A percentile compares a stretch with the other conserved stretches of the same genome.
Conservation (phyloP, 805 yeast genomes). For the Nakazawaea peltata region DNA sequence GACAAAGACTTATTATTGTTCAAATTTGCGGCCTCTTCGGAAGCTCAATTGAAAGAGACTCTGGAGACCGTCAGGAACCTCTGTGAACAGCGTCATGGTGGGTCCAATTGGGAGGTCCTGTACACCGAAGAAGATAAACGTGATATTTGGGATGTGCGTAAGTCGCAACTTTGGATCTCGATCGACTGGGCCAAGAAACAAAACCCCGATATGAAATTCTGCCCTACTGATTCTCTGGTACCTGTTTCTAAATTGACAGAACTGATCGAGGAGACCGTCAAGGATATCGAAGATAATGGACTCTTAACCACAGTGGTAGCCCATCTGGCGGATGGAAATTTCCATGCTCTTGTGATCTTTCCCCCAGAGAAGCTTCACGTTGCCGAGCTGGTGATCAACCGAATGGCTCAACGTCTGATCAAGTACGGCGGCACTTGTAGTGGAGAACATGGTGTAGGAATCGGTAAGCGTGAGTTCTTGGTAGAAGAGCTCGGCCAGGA, state of each 20-base stretch:
- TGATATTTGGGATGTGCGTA: conserved; percentile 72
- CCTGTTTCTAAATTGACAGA: conserved; percentile 62
- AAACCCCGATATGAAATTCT: conserved; percentile 36
- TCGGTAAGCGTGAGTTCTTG: conserved; percentile 61
- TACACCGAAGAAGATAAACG: conserved; percentile 50
- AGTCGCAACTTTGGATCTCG: conserved; percentile 58
- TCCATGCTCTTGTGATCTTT: conserved; percentile 61
- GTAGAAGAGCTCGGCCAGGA: conserved; percentile 58
- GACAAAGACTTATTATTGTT: conserved; percentile 37
- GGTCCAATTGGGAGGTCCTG: conserved; percentile 56
- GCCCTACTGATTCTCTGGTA: conserved; percentile 82
- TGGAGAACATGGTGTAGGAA: conserved; percentile 85
- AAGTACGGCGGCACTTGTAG: conserved; percentile 75
- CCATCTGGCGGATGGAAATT: conserved; percentile 81
- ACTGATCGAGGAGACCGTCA: conserved; percentile 55
- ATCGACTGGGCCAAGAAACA: conserved; percentile 54
- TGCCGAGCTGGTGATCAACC: conserved; percentile 42
- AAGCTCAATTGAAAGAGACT: conserved; percentile 29
- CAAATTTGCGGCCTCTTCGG: conserved; percentile 54
- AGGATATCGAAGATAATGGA: conserved; percentile 45
- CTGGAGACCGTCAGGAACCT: conserved; percentile 39
- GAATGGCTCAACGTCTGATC: conserved; percentile 61
- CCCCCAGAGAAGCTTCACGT: conserved; percentile 37
- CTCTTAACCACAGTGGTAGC: conserved; percentile 58
- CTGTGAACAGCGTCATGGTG: conserved; percentile 40